Base-by-base conservation (phyloP, 2,329 filamentous ascomycete genomes). In the Paecilomyces niveus region DNA sequence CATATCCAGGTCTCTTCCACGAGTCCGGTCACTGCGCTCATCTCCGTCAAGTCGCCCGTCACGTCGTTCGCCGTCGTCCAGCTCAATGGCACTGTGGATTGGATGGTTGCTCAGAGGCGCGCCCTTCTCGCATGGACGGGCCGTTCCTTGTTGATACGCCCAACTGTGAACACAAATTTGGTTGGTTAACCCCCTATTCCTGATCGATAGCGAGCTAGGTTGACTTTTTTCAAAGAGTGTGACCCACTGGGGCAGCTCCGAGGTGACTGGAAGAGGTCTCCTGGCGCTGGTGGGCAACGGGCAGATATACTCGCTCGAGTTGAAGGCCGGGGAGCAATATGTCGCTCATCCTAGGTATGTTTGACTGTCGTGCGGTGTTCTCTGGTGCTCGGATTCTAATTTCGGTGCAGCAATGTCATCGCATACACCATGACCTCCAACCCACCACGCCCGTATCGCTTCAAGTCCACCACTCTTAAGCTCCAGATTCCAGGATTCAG, bases 91-190 rank as follows among this genome's bases (percentile, higher is more conserved):
- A 91, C 92, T 3, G 87, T 92, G 59, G 94, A 99, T 76, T 99
- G 94, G 93, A 90, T 96, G 80, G 80, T 99, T 8, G 84, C 90
- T 6, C 92, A 97, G 72, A 84, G 90, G 62, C 88, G 90, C 64
- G 92, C 92, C 1, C 81, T 99, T 56, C 81, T 97, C n/a, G 94
- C 94, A 57, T 99, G 94, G 94, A 96, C 93, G 0, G 94, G 94
- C 29, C 90, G 96, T 72, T 92, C 90, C 0, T 80, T 99, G 57
- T 80, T 81, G 15, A 82, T 94, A 52, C 86, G 85, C 35, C 90
- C 92, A 2, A 87, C 85, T 53, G 80, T 95, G 63, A 92, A 92
- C 67, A 83, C 82, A 51, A 83, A 83, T 63, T 82, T 97, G 70
- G 87, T 84, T 68, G 59, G 76, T 70, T 26, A 18, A n/a, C 32